These are phyloP conservation scores for Colletotrichum acutatum DNA, from an alignment of 2,329 filamentous ascomycete species.

Conservation along the genomic window DNA sequence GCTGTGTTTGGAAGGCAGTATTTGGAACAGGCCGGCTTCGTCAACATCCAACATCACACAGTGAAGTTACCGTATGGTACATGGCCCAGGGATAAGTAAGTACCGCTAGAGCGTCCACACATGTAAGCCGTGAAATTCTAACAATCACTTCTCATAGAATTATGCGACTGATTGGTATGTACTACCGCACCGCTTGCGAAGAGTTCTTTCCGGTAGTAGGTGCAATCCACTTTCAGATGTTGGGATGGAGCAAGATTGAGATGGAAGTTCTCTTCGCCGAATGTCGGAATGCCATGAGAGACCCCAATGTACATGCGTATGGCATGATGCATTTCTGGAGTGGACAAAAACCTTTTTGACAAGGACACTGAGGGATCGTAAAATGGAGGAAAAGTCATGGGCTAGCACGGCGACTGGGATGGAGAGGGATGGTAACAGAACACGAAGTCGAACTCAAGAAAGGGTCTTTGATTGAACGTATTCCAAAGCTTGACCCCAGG, in stretches of 20 bases:
- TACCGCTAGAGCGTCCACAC: not conserved
- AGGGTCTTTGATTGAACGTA: not conserved
- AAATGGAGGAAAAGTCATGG: no score
- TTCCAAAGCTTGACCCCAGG: not conserved
- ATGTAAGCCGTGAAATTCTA: not conserved
- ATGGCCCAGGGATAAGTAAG: slow-evolving; percentile 57
- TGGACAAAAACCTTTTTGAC: slow-evolving; percentile 49
- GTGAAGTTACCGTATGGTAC: slow-evolving; percentile 58
- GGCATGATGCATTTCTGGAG: slow-evolving; percentile 57
- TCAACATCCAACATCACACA: slow-evolving; percentile 49
- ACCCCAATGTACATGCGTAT: slow-evolving; percentile 43
- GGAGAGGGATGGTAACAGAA: not conserved
- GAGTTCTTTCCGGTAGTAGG: slow-evolving; percentile 54
- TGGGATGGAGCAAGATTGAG: slow-evolving; percentile 48
- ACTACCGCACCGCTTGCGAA: slow-evolving; percentile 53
- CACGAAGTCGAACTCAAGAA: not conserved
- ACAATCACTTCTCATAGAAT: slow-evolving; percentile 38
- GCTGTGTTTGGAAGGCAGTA: slow-evolving; percentile 51
- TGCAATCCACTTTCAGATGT: slow-evolving; percentile 49
- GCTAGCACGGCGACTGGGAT: not conserved
- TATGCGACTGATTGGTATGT: slow-evolving; percentile 53
- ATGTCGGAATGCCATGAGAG: slow-evolving; percentile 42
- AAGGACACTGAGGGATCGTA: no score
- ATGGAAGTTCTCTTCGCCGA: slow-evolving; percentile 43
- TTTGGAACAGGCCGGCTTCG: slow-evolving; percentile 51